These are phyloP conservation scores for Umbelopsis vinacea DNA, from an alignment of 192 early-diverging fungal genomes.

Conservation along the genomic window DNA sequence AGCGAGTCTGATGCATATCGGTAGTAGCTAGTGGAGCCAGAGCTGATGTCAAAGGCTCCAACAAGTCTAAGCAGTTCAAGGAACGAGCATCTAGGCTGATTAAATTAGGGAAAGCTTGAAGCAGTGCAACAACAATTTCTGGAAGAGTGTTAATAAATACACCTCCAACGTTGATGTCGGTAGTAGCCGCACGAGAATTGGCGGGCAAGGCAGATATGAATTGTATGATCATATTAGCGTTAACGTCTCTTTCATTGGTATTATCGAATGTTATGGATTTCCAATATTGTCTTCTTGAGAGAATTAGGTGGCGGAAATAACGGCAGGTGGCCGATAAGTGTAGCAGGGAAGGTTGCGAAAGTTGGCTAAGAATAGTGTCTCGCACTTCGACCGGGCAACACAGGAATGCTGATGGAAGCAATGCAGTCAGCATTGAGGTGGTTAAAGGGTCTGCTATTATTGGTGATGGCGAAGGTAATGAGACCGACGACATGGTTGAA, in stretches of 20 bases:
- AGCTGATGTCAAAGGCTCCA: not conserved
- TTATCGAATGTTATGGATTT: not conserved
- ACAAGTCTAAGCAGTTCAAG: not conserved
- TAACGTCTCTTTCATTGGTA: not conserved
- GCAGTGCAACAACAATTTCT: not conserved
- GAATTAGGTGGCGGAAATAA: constrained; percentile 16
- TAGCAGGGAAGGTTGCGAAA: not conserved
- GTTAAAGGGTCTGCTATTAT: not conserved
- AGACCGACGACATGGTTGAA: not conserved
- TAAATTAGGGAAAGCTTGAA: constrained; percentile 20
- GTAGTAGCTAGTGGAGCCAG: not conserved
- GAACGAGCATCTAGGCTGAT: constrained; percentile 4
- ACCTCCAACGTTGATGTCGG: not conserved
- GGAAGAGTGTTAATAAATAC: not conserved
- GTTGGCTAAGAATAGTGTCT: constrained; percentile 12
- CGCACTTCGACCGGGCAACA: constrained; percentile 6
- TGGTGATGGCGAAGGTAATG: constrained; percentile 16
- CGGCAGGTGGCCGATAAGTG: constrained; percentile 18
- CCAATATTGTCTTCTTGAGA: constrained; percentile 12
- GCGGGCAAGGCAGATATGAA: constrained; percentile 1
- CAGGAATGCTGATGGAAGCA: constrained; percentile 1
- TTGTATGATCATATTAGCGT: not conserved
- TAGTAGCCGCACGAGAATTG: constrained; percentile 10
- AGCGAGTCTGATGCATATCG: constrained; percentile 7
- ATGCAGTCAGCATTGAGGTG: not conserved